A percentile compares a stretch with the other conserved stretches of the same genome.
These are phyloP conservation scores for Prillingera fragicola DNA, from an alignment of 1,284 basidiomycete genomes.

Conservation along the genomic window DNA sequence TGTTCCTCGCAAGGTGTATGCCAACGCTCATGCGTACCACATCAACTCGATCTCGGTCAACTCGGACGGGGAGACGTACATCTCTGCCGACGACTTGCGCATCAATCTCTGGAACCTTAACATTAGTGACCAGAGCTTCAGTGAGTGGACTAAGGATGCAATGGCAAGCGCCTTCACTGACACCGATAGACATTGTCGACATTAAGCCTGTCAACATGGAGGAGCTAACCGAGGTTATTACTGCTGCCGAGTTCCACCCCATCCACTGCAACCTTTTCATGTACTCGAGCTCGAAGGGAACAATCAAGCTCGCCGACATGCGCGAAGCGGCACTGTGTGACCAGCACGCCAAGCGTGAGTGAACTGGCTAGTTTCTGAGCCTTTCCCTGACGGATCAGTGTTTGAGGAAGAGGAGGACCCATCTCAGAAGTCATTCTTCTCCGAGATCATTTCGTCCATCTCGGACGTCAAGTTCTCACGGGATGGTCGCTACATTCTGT, in stretches of 20 bases:
- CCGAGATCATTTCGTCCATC: slow-evolving; percentile 99
- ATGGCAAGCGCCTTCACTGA: too few species aligned
- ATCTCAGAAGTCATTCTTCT: slow-evolving; percentile 96
- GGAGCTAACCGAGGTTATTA: slow-evolving; percentile 98
- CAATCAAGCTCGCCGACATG: slow-evolving; percentile 99
- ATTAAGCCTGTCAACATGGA: slow-evolving; percentile 99
- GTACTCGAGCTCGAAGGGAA: slow-evolving; percentile 99
- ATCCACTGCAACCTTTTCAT: slow-evolving; percentile 97
- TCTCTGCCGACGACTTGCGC: slow-evolving; percentile 93
- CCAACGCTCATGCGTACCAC: slow-evolving; percentile 99
- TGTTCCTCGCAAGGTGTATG: slow-evolving; percentile 96
- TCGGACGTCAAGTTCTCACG: slow-evolving; percentile 99
- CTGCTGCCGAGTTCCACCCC: slow-evolving; percentile 97
- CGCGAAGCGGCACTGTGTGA: slow-evolving; percentile 96
- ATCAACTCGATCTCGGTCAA: slow-evolving; percentile 99
- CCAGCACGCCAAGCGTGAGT: slow-evolving; percentile 87
- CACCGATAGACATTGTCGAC: slow-evolving; percentile 84
- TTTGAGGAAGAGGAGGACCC: slow-evolving; percentile 99
- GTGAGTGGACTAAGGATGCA: too few species aligned
- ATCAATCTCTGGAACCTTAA: slow-evolving; percentile 98
- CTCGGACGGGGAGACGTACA: slow-evolving; percentile 98
- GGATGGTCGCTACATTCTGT: slow-evolving; percentile 94
- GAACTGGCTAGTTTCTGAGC: background rate
- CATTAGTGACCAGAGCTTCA: slow-evolving; percentile 98
- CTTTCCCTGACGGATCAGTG: slow-evolving; percentile 52